phyloP scores from a whole-genome alignment of 257 asterid species.

The Solanum chiquidenum region DNA sequence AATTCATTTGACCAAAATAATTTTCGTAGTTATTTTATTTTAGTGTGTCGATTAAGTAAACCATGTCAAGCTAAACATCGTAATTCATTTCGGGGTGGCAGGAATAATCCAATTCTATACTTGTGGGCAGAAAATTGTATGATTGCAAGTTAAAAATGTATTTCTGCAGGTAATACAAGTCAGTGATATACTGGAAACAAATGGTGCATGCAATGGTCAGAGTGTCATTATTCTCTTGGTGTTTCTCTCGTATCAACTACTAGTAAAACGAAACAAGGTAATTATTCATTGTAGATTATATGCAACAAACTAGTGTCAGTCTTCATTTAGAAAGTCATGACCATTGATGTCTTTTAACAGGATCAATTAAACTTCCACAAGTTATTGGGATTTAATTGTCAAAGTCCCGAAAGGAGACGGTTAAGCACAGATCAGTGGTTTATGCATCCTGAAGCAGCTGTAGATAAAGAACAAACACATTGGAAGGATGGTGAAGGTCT shows the following conservation, averaged over 20 bases:
- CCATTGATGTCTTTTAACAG: constrained; percentile 28
- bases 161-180: constrained; percentile 80
- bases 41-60: not conserved
- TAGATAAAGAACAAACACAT: constrained; percentile 7
- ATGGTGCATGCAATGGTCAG: constrained; percentile 78
- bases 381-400: constrained; percentile 66
- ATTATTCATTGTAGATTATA: constrained; percentile 7
- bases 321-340: constrained; percentile 6
- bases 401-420: constrained; percentile 35
- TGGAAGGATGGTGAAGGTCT: constrained; percentile 42
- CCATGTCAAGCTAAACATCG: not conserved
- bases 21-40: not conserved
- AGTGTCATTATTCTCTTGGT: constrained; percentile 84
- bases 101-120: not conserved
- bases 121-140: not conserved
- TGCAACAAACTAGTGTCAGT: not conserved
- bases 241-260: constrained; percentile 85
- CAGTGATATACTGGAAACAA: constrained; percentile 87
- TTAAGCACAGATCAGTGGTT: constrained; percentile 31
- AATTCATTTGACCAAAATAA: not conserved
- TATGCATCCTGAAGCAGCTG: constrained; percentile 14
- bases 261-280: constrained; percentile 84
- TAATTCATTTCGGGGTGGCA: not conserved
- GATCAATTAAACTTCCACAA: constrained; percentile 85
- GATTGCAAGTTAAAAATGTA: not conserved